Evolutionary conservation across 139 green algal genomes (phyloP).

Genomic region (Medakamo hakoo): DNA sequence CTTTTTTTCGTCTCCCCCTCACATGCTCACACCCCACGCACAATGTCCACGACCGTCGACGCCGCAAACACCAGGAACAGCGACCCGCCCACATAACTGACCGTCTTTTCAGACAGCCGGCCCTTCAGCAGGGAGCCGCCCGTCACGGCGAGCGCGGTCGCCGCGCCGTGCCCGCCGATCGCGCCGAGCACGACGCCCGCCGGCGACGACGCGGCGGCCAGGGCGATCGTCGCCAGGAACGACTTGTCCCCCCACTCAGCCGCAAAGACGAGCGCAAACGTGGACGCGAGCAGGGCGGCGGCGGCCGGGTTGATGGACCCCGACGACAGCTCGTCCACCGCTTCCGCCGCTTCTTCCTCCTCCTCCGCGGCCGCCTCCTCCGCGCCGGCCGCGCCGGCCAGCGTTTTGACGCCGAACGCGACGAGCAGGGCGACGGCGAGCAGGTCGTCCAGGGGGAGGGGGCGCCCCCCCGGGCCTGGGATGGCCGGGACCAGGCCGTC

Average conservation of each 20-base stretch:
- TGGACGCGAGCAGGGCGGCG: conserved; percentile 46
- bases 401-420: conserved; percentile 74
- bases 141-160: conserved; percentile 65
- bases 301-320: neutral
- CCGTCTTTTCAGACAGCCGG: conserved; percentile 37
- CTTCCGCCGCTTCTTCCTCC: conserved; percentile 54
- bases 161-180: conserved; percentile 68
- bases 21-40: conserved; percentile 12
- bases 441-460: conserved; percentile 75
- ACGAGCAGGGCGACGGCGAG: conserved; percentile 63
- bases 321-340: conserved; percentile 21
- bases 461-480: too few species aligned
- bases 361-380: conserved; percentile 52
- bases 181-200: conserved; percentile 55
- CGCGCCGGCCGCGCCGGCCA: conserved; percentile 38
- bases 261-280: conserved; percentile 91
- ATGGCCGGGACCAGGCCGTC: conserved; percentile 59
- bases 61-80: conserved; percentile 85
- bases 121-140: conserved; percentile 47
- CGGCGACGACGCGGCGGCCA: conserved; percentile 59
- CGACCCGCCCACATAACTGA: conserved; percentile 69
- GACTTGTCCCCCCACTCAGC: conserved; percentile 98
- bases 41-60: conserved; percentile 54
- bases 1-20: too few species aligned
- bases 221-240: conserved; percentile 95